Evolutionary conservation across 2,329 filamentous ascomycete genomes (phyloP).

Genomic region (Fusarium avenaceum): DNA sequence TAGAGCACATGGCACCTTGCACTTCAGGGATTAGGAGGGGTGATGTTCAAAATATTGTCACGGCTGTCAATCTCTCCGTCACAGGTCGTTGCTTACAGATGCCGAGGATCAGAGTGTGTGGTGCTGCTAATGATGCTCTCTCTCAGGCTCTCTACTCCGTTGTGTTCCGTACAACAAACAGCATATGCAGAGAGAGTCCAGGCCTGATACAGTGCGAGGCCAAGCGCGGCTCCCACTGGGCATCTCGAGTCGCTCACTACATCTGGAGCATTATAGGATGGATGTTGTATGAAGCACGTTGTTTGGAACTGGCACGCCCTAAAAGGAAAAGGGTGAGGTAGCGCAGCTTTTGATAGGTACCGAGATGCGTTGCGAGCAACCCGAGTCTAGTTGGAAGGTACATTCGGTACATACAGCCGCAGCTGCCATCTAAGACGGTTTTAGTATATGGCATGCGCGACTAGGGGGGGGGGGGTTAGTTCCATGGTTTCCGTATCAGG

Average conservation of each 20-base stretch:
- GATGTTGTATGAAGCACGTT: background rate
- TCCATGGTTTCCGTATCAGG: background rate
- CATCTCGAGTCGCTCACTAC: constrained; percentile 16
- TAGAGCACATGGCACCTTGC: constrained; percentile 25
- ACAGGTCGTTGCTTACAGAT: constrained; percentile 1
- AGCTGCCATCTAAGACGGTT: constrained; percentile 27
- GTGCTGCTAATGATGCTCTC: background rate
- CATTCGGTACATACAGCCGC: constrained; percentile 50
- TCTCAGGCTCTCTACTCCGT: background rate
- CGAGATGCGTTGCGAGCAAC: background rate
- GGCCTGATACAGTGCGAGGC: constrained; percentile 21
- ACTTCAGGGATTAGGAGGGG: constrained; percentile 9
- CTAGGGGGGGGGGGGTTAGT: constrained; percentile 5
- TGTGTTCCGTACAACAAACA: too few relatives aligned
- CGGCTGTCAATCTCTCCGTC: background rate
- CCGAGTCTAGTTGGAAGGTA: constrained; percentile 34
- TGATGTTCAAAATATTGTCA: background rate
- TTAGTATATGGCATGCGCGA: constrained; percentile 18
- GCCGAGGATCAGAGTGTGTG: constrained; percentile 10
- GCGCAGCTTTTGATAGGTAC: constrained; percentile 7
- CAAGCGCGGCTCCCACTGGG: constrained; percentile 32
- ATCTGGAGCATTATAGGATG: background rate
- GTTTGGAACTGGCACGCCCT: constrained; percentile 4
- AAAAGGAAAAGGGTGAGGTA: constrained; percentile 5
- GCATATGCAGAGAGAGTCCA: background rate